Percentiles rank a stretch among this genome's conserved stretches.
Conservation (phyloP, 2,329 filamentous ascomycete genomes). For the Tolypocladium amazonense region DNA sequence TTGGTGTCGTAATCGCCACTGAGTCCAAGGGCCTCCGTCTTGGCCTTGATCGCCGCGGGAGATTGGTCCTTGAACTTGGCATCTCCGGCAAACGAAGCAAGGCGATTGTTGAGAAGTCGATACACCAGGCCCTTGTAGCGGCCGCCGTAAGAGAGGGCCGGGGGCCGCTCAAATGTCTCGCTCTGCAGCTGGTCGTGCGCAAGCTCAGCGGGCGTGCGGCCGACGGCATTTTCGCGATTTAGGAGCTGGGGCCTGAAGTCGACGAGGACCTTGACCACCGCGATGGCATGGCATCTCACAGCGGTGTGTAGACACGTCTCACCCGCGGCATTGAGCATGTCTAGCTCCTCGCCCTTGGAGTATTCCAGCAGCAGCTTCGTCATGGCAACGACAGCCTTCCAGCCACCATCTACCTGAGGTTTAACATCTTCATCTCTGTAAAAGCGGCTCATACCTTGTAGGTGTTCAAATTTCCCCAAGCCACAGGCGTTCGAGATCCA, state of each 20-base stretch:
- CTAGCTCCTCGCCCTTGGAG: slow-evolving; percentile 44
- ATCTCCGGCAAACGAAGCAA: neutral
- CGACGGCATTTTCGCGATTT: slow-evolving; percentile 64
- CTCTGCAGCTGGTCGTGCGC: slow-evolving; percentile 44
- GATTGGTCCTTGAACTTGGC: slow-evolving; percentile 5
- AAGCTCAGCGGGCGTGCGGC: slow-evolving; percentile 61
- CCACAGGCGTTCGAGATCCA: slow-evolving; percentile 34
- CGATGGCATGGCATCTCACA: slow-evolving; percentile 26
- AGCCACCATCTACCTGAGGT: slow-evolving; percentile 11
- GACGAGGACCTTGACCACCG: slow-evolving; percentile 35
- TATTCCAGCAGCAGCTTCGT: slow-evolving; percentile 41
- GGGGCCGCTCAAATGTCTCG: slow-evolving; percentile 19
- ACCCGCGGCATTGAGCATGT: slow-evolving; percentile 52
- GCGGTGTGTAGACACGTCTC: slow-evolving; percentile 54
- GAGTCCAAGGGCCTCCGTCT: slow-evolving; percentile 15
- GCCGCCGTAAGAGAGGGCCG: slow-evolving; percentile 1
- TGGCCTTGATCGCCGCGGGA: slow-evolving; percentile 8
- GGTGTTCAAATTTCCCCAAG: slow-evolving; percentile 1
- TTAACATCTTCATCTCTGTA: too few relatives aligned
- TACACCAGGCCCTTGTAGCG: slow-evolving; percentile 3
- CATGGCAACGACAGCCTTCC: slow-evolving; percentile 25
- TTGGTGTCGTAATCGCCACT: slow-evolving; percentile 15
- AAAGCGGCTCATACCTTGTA: too few relatives aligned
- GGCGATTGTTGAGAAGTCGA: slow-evolving; percentile 6
- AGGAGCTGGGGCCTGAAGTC: slow-evolving; percentile 47